These are phyloP conservation scores for Raphanus sativus DNA, from an alignment of 345 rosid species.

Conservation along the genomic window DNA sequence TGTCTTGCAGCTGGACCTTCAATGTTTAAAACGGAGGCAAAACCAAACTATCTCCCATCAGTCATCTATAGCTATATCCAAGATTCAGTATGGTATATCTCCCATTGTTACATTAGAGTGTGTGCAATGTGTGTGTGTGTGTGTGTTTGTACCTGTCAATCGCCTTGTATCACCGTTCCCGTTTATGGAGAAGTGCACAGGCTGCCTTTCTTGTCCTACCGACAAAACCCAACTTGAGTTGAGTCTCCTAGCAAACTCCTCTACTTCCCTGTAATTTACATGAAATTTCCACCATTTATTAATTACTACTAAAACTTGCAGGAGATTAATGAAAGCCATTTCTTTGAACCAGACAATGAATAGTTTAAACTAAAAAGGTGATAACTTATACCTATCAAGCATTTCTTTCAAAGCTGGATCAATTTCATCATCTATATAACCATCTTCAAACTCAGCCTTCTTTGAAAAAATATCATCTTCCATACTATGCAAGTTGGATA, in stretches of 20 bases:
- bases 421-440: conserved; percentile 74
- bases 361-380: not conserved
- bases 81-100: conserved; percentile 5
- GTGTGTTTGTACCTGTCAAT: conserved; percentile 47
- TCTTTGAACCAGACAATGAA: not conserved
- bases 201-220: conserved; percentile 63
- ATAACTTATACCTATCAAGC: conserved; percentile 65
- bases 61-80: conserved; percentile 22
- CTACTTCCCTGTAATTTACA: conserved; percentile 70
- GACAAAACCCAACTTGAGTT: conserved; percentile 82
- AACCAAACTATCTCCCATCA: conserved; percentile 29
- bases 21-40: conserved; percentile 27
- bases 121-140: too few relatives aligned
- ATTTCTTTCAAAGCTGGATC: conserved; percentile 86
- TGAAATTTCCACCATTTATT: conserved; percentile 1
- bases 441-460: conserved; percentile 67
- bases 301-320: not conserved
- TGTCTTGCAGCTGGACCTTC: conserved; percentile 41
- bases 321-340: not conserved
- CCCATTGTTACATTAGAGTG: not conserved
- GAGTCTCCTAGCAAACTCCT: conserved; percentile 88
- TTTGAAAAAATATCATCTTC: conserved; percentile 47
- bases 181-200: conserved; percentile 48
- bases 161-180: conserved; percentile 53
- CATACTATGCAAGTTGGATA: conserved; percentile 45